These are phyloP conservation scores for Neurospora sp. DNA, from an alignment of 495 filamentous ascomycete genomes.

Conservation along the genomic window DNA sequence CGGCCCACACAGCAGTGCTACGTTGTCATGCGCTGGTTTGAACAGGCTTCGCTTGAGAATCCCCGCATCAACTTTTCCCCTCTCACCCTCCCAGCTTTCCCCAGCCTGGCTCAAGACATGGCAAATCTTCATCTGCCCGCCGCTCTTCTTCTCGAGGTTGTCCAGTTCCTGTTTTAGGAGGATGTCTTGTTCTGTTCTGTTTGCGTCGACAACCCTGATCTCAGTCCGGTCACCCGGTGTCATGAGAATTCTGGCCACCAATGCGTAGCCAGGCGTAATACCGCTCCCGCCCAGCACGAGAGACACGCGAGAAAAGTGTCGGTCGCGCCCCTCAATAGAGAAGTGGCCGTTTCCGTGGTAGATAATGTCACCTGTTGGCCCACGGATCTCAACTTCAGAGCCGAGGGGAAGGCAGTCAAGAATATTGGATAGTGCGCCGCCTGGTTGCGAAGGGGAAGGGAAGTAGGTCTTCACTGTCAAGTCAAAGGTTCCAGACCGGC, in stretches of 20 bases:
- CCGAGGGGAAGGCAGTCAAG: background rate
- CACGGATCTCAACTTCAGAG: background rate
- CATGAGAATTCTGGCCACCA: background rate
- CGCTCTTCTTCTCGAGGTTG: background rate
- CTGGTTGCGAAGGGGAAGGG: slow-evolving; percentile 2
- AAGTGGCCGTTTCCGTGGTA: background rate
- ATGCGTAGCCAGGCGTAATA: background rate
- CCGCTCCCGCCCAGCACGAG: background rate
- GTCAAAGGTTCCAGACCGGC: background rate
- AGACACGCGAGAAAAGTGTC: background rate
- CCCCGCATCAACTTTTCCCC: background rate
- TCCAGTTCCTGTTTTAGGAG: background rate
- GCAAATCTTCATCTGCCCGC: background rate
- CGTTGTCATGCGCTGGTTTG: background rate
- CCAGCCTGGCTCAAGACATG: background rate
- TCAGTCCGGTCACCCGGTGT: background rate
- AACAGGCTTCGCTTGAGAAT: background rate
- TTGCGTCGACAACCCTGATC: background rate
- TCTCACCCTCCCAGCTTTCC: background rate
- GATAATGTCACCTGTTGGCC: background rate
- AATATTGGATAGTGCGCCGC: slow-evolving; percentile 1
- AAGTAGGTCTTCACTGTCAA: slow-evolving; percentile 8
- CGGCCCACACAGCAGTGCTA: background rate
- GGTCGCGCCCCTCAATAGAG: background rate
- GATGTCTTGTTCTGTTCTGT: background rate